These are phyloP conservation scores for Neofusicoccum ribis DNA, from an alignment of 2,329 filamentous ascomycete genomes.

Conservation along the genomic window DNA sequence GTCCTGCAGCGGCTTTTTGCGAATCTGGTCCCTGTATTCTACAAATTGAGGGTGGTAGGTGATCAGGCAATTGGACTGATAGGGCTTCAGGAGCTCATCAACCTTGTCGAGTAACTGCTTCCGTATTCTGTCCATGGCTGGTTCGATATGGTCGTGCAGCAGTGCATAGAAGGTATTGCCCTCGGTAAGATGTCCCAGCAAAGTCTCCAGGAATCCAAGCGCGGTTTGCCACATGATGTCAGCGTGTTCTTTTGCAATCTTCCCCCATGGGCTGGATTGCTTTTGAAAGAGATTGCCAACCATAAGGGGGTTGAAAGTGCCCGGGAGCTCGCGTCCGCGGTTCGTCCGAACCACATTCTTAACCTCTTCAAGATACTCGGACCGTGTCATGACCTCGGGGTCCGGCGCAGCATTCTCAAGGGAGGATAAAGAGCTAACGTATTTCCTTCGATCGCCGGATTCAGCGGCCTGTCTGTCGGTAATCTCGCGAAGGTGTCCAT, in stretches of 20 bases:
- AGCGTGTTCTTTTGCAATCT: slow-evolving; percentile 40
- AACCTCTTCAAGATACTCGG: background rate
- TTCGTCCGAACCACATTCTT: slow-evolving; percentile 27
- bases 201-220: slow-evolving; percentile 36
- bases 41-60: slow-evolving; percentile 55
- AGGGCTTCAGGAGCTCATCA: slow-evolving; percentile 45
- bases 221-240: slow-evolving; percentile 35
- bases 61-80: slow-evolving; percentile 51
- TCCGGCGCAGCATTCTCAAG: slow-evolving; percentile 15
- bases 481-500: slow-evolving; percentile 43
- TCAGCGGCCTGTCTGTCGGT: slow-evolving; percentile 21
- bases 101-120: slow-evolving; percentile 43
- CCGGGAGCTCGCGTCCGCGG: slow-evolving; percentile 59
- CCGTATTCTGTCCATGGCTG: slow-evolving; percentile 42
- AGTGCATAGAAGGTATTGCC: slow-evolving; percentile 42
- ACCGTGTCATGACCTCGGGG: slow-evolving; percentile 35
- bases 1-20: background rate
- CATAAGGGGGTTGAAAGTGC: slow-evolving; percentile 61
- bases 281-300: slow-evolving; percentile 61
- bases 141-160: slow-evolving; percentile 40
- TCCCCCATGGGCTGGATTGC: slow-evolving; percentile 58
- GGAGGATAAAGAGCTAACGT: background rate
- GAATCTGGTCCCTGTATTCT: slow-evolving; percentile 24
- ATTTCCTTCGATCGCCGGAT: background rate
- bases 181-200: slow-evolving; percentile 42